Conservation (phyloP, 495 filamentous ascomycete genomes). For the Xylaria venustula region DNA sequence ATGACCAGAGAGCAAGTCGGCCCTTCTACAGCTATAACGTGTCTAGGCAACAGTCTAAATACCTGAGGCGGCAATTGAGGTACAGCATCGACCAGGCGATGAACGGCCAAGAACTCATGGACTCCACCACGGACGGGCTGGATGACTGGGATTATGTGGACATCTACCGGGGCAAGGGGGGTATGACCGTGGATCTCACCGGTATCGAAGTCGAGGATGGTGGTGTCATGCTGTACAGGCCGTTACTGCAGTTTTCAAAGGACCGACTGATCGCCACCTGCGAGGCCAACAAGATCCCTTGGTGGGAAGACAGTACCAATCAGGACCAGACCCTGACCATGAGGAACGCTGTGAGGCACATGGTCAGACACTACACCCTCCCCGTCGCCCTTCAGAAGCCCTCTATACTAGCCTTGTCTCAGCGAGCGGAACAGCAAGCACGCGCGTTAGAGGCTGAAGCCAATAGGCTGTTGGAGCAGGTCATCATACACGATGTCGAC, state of each 20-base stretch:
- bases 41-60: constrained; percentile 4
- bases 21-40: constrained; percentile 33
- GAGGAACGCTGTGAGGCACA: constrained; percentile 74
- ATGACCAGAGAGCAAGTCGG: constrained; percentile 29
- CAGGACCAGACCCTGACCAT: constrained; percentile 70
- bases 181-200: constrained; percentile 7
- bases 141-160: constrained; percentile 26
- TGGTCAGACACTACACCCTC: constrained; percentile 57
- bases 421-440: constrained; percentile 32
- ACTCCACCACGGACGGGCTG: constrained; percentile 14
- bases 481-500: constrained; percentile 39
- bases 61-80: constrained; percentile 21
- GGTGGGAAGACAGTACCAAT: constrained; percentile 89
- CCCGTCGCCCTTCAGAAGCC: constrained; percentile 67
- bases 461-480: constrained; percentile 27
- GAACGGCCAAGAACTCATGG: constrained; percentile 5
- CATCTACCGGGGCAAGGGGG: constrained; percentile 14
- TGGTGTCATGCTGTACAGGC: constrained; percentile 70
- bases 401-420: constrained; percentile 58
- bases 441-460: constrained; percentile 35
- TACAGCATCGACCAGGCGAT: constrained; percentile 13
- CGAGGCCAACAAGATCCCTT: constrained; percentile 58
- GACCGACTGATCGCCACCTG: constrained; percentile 71
- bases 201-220: constrained; percentile 57
- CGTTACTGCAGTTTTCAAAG: constrained; percentile 74